Evolutionary conservation across 257 asterid genomes (phyloP).

Genomic region (Echium plantagineum): DNA sequence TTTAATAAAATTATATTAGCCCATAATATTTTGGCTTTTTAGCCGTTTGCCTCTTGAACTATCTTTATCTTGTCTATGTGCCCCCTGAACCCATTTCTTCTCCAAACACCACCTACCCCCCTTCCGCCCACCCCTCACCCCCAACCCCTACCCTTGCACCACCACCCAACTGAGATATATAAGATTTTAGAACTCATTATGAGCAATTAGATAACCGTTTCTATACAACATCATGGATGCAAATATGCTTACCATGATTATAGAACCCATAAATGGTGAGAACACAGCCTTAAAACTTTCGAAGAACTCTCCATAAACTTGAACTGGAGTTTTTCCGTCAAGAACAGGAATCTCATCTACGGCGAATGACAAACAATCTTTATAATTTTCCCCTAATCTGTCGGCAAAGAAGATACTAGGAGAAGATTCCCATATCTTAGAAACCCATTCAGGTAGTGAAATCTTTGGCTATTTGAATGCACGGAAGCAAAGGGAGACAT

Average conservation of each 20-base stretch:
- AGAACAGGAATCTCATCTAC: slow-evolving; percentile 67
- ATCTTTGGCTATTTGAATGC: slow-evolving; percentile 36
- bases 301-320: slow-evolving; percentile 49
- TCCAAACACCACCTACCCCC: too few relatives aligned
- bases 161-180: slow-evolving; percentile 64
- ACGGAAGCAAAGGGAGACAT: slow-evolving; percentile 59
- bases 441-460: slow-evolving; percentile 65
- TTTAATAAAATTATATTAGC: too few relatives aligned
- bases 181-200: too few relatives aligned
- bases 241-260: slow-evolving; percentile 48
- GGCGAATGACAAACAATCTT: slow-evolving; percentile 53
- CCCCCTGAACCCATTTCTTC: too few relatives aligned
- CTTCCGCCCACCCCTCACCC: too few relatives aligned
- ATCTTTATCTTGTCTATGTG: too few relatives aligned
- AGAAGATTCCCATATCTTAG: slow-evolving; percentile 39
- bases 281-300: slow-evolving; percentile 57
- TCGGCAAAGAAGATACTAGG: slow-evolving; percentile 53
- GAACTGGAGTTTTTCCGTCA: slow-evolving; percentile 69
- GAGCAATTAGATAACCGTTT: not conserved
- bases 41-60: too few relatives aligned
- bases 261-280: slow-evolving; percentile 49
- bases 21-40: too few relatives aligned
- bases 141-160: too few relatives aligned
- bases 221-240: not conserved
- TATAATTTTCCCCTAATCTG: slow-evolving; percentile 43